A percentile compares a stretch with the other conserved stretches of the same genome.
These are phyloP conservation scores for Sporothrix luriei DNA, from an alignment of 2,329 filamentous ascomycete species.

Conservation along the genomic window DNA sequence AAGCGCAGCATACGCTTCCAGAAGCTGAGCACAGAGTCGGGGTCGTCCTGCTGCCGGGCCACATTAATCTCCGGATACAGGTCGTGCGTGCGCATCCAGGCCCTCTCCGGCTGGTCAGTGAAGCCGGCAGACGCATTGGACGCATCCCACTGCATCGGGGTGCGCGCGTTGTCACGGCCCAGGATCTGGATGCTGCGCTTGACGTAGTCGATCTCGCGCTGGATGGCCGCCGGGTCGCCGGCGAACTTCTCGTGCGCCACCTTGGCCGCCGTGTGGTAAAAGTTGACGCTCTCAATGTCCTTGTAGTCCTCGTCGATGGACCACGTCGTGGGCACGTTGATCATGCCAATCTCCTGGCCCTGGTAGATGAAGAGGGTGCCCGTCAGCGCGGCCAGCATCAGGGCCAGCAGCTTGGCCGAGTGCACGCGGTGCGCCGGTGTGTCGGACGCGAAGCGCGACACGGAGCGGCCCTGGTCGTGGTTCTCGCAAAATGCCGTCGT, in stretches of 20 bases:
- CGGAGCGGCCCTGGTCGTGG: conserved; percentile 61
- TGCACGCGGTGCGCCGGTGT: conserved; percentile 46
- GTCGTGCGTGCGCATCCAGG: conserved; percentile 66
- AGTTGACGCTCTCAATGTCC: conserved; percentile 55
- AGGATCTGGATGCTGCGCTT: conserved; percentile 59
- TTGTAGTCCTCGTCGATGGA: conserved; percentile 49
- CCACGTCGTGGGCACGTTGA: conserved; percentile 56
- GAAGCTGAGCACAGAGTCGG: conserved; percentile 58
- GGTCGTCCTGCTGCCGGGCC: conserved; percentile 49
- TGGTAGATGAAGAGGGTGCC: conserved; percentile 64
- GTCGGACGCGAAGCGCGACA: conserved; percentile 57
- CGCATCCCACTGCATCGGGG: conserved; percentile 68
- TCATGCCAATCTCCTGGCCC: conserved; percentile 63
- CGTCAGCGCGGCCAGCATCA: conserved; percentile 52
- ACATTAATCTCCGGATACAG: conserved; percentile 60
- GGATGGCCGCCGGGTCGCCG: conserved; percentile 46
- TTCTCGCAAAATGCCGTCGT: conserved; percentile 65
- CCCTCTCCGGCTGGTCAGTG: conserved; percentile 49
- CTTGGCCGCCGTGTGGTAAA: conserved; percentile 44
- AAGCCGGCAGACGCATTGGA: conserved; percentile 61
- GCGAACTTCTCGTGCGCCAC: conserved; percentile 36
- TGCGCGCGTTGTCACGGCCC: conserved; percentile 66
- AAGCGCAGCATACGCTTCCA: conserved; percentile 60
- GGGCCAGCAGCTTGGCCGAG: conserved; percentile 57
- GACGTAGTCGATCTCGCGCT: conserved; percentile 50